Percentiles rank a stretch among this genome's conserved stretches.
Evolutionary conservation across 2,329 filamentous ascomycete genomes (phyloP).

Genomic region (Diaporthe sp.): DNA sequence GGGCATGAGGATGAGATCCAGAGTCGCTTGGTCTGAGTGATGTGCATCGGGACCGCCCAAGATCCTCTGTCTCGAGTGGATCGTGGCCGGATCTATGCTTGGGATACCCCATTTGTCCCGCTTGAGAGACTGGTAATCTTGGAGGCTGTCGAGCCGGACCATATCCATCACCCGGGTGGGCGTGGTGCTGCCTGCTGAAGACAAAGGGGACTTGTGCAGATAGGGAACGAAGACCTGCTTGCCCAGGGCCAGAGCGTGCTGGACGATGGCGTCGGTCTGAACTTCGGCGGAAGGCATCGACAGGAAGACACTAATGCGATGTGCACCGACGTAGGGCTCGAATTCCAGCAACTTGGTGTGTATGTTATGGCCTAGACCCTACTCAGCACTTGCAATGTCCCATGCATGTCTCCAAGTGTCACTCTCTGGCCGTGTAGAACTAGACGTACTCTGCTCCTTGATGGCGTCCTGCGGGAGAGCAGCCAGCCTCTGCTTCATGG

Average conservation of each 20-base stretch:
- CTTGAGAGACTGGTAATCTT: conserved; percentile 83
- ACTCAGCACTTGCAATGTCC: conserved; percentile 33
- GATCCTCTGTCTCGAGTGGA: conserved; percentile 78
- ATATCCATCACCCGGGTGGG: conserved; percentile 90
- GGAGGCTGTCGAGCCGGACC: conserved; percentile 80
- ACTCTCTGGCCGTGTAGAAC: background rate
- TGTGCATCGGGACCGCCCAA: conserved; percentile 72
- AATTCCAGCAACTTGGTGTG: conserved; percentile 76
- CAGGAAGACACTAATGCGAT: conserved; percentile 86
- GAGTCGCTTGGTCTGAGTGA: conserved; percentile 59
- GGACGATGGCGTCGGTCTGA: conserved; percentile 85
- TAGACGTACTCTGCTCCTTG: conserved; percentile 76
- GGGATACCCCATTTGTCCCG: conserved; percentile 95
- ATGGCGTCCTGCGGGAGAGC: conserved; percentile 74
- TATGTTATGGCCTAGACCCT: conserved; percentile 71
- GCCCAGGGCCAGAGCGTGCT: conserved; percentile 80
- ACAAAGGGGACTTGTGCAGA: conserved; percentile 75
- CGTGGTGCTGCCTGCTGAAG: conserved; percentile 58
- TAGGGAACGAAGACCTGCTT: conserved; percentile 96
- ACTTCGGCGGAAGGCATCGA: conserved; percentile 93
- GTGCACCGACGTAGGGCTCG: conserved; percentile 81
- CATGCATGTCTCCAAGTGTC: conserved; percentile 45
- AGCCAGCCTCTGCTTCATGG: conserved; percentile 78
- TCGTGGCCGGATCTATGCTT: conserved; percentile 77
- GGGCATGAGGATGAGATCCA: conserved; percentile 92